These are phyloP conservation scores for Tephrocybe sp. DNA, from an alignment of 768 basidiomycete genomes.

Conservation along the genomic window DNA sequence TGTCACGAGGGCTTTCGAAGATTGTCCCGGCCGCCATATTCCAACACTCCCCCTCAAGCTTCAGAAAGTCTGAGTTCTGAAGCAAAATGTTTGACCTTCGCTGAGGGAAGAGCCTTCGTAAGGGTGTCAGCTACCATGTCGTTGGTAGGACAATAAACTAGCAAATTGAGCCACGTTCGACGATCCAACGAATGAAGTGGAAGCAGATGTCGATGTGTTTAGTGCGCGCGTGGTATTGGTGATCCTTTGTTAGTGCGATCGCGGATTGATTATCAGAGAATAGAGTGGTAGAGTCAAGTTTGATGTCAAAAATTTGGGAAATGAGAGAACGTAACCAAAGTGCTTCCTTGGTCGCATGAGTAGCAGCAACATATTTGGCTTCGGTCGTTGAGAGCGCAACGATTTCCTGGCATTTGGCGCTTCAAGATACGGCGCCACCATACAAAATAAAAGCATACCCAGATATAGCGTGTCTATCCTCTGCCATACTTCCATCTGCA, in stretches of 20 bases:
- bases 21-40: too few relatives aligned
- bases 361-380: conserved; percentile 27
- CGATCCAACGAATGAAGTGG: conserved; percentile 19
- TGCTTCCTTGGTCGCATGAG: conserved; percentile 25
- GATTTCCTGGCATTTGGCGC: too few relatives aligned
- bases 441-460: too few relatives aligned
- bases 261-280: too few relatives aligned
- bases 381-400: conserved; percentile 25
- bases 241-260: conserved; percentile 3
- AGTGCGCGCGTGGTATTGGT: conserved; percentile 2
- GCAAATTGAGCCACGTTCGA: conserved; percentile 17
- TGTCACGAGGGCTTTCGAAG: too few relatives aligned
- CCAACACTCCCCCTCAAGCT: too few relatives aligned
- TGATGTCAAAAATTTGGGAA: conserved; percentile 12
- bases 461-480: too few relatives aligned
- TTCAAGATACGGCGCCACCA: too few relatives aligned
- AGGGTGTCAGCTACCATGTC: too few relatives aligned
- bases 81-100: too few relatives aligned
- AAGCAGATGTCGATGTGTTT: conserved; percentile 1
- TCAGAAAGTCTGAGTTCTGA: too few relatives aligned
- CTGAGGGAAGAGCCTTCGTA: too few relatives aligned
- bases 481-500: conserved; percentile 21
- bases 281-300: neutral
- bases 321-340: conserved; percentile 29
- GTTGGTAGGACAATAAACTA: conserved; percentile 23